phyloP scores from a whole-genome alignment of 768 basidiomycete species.

The Cystobasidium tubakii region DNA sequence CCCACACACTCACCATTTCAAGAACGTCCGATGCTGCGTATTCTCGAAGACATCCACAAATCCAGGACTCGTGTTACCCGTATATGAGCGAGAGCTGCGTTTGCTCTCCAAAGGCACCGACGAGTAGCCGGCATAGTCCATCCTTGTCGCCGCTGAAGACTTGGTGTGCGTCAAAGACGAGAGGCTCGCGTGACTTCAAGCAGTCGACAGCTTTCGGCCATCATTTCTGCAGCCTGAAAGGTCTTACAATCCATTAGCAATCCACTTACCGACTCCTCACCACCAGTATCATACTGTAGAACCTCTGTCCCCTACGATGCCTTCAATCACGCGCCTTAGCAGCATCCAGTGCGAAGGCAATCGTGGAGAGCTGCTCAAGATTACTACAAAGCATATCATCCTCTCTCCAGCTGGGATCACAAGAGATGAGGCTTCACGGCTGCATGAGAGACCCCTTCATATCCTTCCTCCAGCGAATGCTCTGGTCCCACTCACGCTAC shows the following conservation, averaged over 20 bases:
- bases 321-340: neutral
- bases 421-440: neutral
- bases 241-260: no score
- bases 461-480: neutral
- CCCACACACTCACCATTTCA: conserved; percentile 26
- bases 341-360: conserved; percentile 5
- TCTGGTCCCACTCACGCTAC: neutral
- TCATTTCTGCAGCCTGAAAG: no score
- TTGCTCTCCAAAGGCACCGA: neutral
- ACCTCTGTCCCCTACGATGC: neutral
- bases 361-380: neutral
- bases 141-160: neutral
- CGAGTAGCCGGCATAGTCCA: neutral
- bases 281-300: neutral
- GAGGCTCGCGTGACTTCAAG: neutral
- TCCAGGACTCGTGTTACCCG: conserved; percentile 10
- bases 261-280: no score
- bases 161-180: neutral
- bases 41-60: conserved; percentile 30
- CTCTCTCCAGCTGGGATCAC: neutral
- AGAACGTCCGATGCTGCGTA: conserved; percentile 32
- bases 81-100: conserved; percentile 26
- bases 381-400: neutral
- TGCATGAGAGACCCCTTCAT: neutral
- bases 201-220: neutral